Evolutionary conservation across 2,329 filamentous ascomycete species (phyloP), one percentile per base, ranked within the genome.

Genomic region (Botryotinia narcissicola): DNA sequence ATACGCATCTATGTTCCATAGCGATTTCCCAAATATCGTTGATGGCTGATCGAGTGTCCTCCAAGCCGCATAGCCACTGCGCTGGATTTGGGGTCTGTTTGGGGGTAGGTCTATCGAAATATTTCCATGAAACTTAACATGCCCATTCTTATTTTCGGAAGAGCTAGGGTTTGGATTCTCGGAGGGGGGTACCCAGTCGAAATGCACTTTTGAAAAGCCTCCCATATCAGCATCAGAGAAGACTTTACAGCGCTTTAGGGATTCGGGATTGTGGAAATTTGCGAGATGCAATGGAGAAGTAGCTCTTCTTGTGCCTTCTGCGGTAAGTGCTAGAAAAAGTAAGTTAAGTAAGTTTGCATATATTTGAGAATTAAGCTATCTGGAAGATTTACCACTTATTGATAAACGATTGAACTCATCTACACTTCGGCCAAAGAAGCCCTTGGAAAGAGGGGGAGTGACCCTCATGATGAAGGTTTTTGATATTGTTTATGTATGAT

Each of bases 1-100:
- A 83, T 97, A 98, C 4, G 93, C 91, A 79, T 97, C 95, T 70
- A 98, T 91, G 81, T 98, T 92, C 93, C 94, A 98, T 35, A 94
- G 84, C 48, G 92, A 86, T 73, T 91, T 91, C 59, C 96, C 96
- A 80, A 98, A 97, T n/a, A 97, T 82, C 32, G 93, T 97, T 14
- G 89, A 84, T 6, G 87, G 87, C 66, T 91, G 89, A 80, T 97
- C 94, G 67, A 89, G 86, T 32, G 97, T 98, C 73, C 95, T 88
- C 86, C 94, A 99, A 3, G 92, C 96, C 1, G 96, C 95, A 82
- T 95, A 99, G 62, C 96, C 96, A 74, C 90, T 92, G 62, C 93
- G 87, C 79, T 94, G 87, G 61, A 97, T 86, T 54, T 92, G 87
- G n/a, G 91, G 92, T 59, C 87, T 86, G 82, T 95, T 88, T 18